These are phyloP conservation scores for Vigna reflexopilosa DNA, from an alignment of 306 rosid species.

Conservation along the genomic window DNA sequence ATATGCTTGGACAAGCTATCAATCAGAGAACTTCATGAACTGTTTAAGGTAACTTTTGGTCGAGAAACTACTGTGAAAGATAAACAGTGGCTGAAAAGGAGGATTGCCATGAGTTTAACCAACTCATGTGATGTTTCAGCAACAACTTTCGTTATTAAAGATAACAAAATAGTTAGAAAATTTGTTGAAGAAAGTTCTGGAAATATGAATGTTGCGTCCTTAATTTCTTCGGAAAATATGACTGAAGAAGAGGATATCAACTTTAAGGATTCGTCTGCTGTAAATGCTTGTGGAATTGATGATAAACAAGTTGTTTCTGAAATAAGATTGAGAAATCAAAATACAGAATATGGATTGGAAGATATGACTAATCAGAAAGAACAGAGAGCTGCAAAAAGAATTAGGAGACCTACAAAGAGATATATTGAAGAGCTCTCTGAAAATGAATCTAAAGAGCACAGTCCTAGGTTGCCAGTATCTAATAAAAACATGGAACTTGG, in stretches of 20 bases:
- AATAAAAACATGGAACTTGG: slow-evolving; percentile 54
- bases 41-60: slow-evolving; percentile 88
- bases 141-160: slow-evolving; percentile 70
- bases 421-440: slow-evolving; percentile 98
- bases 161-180: slow-evolving; percentile 64
- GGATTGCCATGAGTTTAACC: slow-evolving; percentile 95
- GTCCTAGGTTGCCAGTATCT: slow-evolving; percentile 54
- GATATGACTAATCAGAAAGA: slow-evolving; percentile 57
- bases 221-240: slow-evolving; percentile 40
- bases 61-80: slow-evolving; percentile 95
- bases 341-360: slow-evolving; percentile 61
- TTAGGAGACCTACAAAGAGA: slow-evolving; percentile 92
- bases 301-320: slow-evolving; percentile 57
- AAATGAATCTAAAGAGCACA: slow-evolving; percentile 69
- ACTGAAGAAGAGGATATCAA: slow-evolving; percentile 49
- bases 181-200: slow-evolving; percentile 54
- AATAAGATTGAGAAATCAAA: slow-evolving; percentile 49
- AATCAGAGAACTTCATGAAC: slow-evolving; percentile 89
- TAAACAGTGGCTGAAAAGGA: slow-evolving; percentile 91
- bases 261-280: slow-evolving; percentile 56
- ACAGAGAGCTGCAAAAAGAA: slow-evolving; percentile 79
- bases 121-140: slow-evolving; percentile 81
- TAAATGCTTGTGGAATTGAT: slow-evolving; percentile 51
- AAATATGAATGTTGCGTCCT: slow-evolving; percentile 48
- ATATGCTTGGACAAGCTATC: slow-evolving; percentile 89